A percentile compares a stretch with the other conserved stretches of the same genome.
phyloP scores from a whole-genome alignment of 192 early-diverging fungal species.

The Geranomyces variabilis region DNA sequence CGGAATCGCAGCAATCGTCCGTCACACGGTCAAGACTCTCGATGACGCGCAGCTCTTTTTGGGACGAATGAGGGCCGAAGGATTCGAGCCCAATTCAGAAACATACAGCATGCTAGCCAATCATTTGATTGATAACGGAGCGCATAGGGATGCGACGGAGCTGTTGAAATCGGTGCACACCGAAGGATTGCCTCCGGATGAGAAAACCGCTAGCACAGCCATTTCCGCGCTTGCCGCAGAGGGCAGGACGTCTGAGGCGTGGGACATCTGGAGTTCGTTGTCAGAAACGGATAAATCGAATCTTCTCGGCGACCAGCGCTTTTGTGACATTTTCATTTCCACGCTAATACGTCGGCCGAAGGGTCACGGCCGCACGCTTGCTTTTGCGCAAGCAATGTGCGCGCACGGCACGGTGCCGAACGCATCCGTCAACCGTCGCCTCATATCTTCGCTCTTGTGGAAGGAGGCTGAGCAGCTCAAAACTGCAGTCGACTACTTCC shows the following conservation, averaged over 20 bases:
- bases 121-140: not conserved
- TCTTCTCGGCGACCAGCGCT: not conserved
- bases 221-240: not conserved
- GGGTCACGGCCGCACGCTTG: too few relatives aligned
- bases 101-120: not conserved
- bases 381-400: too few relatives aligned
- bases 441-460: too few relatives aligned
- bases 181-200: not conserved
- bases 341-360: not conserved
- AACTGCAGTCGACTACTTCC: too few relatives aligned
- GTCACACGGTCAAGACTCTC: not conserved
- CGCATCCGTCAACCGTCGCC: too few relatives aligned
- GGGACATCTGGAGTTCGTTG: not conserved
- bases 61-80: not conserved
- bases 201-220: not conserved
- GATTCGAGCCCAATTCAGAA: not conserved
- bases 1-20: not conserved
- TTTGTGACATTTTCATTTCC: not conserved
- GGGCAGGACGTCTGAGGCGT: not conserved
- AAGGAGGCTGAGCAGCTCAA: too few relatives aligned
- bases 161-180: not conserved
- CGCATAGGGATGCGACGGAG: not conserved
- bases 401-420: too few relatives aligned
- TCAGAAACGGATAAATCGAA: not conserved
- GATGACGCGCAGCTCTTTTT: not conserved